Percentiles rank a stretch among this genome's conserved stretches.
Conservation (phyloP, 2,329 filamentous ascomycete species). For the Colletotrichum trifolii region DNA sequence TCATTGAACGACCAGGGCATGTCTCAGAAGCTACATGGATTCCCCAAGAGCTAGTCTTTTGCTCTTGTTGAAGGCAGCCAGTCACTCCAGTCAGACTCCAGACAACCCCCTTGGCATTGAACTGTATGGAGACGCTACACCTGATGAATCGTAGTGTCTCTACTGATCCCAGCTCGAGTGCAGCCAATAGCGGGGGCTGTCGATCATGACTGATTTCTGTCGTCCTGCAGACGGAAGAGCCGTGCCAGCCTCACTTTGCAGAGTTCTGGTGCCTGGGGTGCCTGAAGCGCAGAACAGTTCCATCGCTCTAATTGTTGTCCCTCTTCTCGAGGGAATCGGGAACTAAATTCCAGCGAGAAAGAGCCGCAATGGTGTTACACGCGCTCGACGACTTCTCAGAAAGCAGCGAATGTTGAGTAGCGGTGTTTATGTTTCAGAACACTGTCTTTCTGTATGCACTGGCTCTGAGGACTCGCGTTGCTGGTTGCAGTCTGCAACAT, state of each 20-base stretch:
- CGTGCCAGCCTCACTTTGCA: slow-evolving; percentile 36
- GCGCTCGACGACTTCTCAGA: slow-evolving; percentile 2
- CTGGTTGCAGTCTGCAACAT: no score
- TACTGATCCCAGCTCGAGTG: slow-evolving; percentile 34
- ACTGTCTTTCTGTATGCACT: no score
- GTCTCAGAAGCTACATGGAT: slow-evolving; percentile 49
- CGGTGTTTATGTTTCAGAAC: no score
- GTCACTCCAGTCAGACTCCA: slow-evolving; percentile 29
- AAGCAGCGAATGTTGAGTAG: no score
- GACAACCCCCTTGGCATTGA: slow-evolving; percentile 31
- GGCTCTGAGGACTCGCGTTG: no score
- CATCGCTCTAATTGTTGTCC: slow-evolving; percentile 17
- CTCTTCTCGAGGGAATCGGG: slow-evolving; percentile 7
- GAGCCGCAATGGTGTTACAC: slow-evolving; percentile 38
- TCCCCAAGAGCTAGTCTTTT: slow-evolving; percentile 43
- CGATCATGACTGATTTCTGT: slow-evolving; percentile 44
- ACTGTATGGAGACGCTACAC: slow-evolving; percentile 34
- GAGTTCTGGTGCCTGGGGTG: slow-evolving; percentile 27
- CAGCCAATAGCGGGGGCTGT: slow-evolving; percentile 41
- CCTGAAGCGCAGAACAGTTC: slow-evolving; percentile 24
- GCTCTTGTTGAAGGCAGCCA: slow-evolving; percentile 24
- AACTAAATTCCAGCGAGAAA: slow-evolving; percentile 46
- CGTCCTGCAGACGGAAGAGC: slow-evolving; percentile 35
- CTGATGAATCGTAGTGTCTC: slow-evolving; percentile 16
- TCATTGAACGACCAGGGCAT: slow-evolving; percentile 41